These are phyloP conservation scores for Penicillium ucsense DNA, from an alignment of 495 filamentous ascomycete genomes.

Conservation along the genomic window DNA sequence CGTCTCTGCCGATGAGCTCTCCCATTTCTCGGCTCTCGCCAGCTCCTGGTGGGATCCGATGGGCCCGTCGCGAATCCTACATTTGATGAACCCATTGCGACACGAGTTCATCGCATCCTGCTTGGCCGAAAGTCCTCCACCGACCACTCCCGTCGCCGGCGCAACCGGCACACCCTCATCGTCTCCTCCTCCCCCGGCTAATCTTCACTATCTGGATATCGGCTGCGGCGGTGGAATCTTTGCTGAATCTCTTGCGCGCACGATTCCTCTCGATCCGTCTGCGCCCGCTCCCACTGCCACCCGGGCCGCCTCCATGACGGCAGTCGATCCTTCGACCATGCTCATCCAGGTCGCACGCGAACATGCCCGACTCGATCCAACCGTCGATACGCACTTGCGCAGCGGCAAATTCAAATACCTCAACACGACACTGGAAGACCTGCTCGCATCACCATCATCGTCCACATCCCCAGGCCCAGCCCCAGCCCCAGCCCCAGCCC, in stretches of 20 bases:
- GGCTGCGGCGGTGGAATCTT: slow-evolving; percentile 97
- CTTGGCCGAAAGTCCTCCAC: slow-evolving; percentile 34
- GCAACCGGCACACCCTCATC: not conserved
- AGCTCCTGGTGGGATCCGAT: slow-evolving; percentile 96
- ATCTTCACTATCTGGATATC: slow-evolving; percentile 73
- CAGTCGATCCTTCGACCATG: slow-evolving; percentile 73
- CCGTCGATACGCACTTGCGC: slow-evolving; percentile 34
- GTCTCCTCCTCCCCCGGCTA: slow-evolving; percentile 11
- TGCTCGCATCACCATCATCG: slow-evolving; percentile 24
- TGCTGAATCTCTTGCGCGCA: slow-evolving; percentile 81
- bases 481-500: not conserved
- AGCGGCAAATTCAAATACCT: slow-evolving; percentile 56
- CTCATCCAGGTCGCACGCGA: slow-evolving; percentile 68
- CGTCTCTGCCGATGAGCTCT: slow-evolving; percentile 77
- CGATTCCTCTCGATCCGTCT: slow-evolving; percentile 34
- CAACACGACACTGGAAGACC: slow-evolving; percentile 60
- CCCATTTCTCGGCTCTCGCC: slow-evolving; percentile 89
- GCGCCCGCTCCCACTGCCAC: slow-evolving; percentile 43
- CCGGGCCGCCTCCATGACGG: slow-evolving; percentile 58
- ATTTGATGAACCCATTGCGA: slow-evolving; percentile 95
- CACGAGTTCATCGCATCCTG: slow-evolving; percentile 82
- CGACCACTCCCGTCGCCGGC: not conserved
- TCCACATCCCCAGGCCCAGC: not conserved
- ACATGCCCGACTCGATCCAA: slow-evolving; percentile 63
- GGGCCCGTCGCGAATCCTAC: slow-evolving; percentile 82